Evolutionary conservation across 75 land plant genomes (phyloP).

Genomic region (Pseudotsuga menziesii): DNA sequence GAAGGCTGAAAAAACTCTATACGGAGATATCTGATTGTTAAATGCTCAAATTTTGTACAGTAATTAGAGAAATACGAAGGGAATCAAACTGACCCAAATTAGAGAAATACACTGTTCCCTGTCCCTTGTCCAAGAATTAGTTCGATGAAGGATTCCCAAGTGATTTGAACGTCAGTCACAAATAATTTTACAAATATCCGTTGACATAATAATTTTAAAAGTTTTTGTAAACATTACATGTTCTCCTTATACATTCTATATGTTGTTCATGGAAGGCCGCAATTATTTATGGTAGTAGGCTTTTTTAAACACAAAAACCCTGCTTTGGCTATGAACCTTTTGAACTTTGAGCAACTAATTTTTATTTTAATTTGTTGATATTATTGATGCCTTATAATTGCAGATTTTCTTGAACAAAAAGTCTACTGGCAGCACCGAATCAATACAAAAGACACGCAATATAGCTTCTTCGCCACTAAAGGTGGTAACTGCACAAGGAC

Average conservation of each 20-base stretch:
- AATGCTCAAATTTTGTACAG: too few species aligned
- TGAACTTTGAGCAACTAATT: neutral
- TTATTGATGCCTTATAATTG: neutral
- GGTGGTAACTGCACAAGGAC: neutral
- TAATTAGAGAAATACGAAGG: too few species aligned
- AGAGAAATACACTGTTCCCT: too few species aligned
- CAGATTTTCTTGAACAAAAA: constrained; percentile 1
- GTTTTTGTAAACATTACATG: neutral
- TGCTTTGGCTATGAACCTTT: neutral
- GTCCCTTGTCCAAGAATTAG: too few species aligned
- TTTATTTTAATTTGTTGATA: neutral
- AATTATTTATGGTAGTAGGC: neutral
- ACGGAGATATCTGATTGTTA: too few species aligned
- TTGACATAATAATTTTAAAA: neutral
- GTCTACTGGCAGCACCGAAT: neutral
- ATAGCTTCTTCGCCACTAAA: neutral
- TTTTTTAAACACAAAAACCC: neutral
- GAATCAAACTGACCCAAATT: too few species aligned
- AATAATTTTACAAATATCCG: too few species aligned
- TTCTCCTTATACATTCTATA: neutral
- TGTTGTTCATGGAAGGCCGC: neutral
- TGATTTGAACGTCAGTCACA: too few species aligned
- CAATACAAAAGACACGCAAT: neutral
- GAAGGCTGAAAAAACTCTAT: too few species aligned
- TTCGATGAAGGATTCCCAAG: too few species aligned